These are phyloP conservation scores for Dimocarpus longan DNA, from an alignment of 345 rosid species.

Conservation along the genomic window DNA sequence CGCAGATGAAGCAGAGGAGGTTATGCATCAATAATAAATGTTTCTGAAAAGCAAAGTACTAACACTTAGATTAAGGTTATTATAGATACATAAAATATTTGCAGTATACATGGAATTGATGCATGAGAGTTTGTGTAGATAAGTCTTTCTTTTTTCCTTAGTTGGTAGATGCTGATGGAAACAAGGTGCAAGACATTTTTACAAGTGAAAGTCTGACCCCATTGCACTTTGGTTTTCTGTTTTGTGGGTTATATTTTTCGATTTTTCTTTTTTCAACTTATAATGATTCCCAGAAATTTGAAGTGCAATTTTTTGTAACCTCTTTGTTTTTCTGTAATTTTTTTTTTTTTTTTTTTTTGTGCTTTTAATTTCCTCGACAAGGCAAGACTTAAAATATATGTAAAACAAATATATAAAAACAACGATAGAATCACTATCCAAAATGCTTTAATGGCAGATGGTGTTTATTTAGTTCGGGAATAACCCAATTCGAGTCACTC, in stretches of 20 bases:
- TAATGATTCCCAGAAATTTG: constrained; percentile 2
- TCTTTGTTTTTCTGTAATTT: background rate
- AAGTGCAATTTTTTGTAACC: constrained; percentile 23
- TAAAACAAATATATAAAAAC: no score
- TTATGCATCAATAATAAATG: constrained; percentile 25
- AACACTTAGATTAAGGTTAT: constrained; percentile 14
- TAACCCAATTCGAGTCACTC: no score
- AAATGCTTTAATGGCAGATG: no score
- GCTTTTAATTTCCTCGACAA: no score
- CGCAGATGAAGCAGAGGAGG: constrained; percentile 49
- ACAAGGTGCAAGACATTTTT: constrained; percentile 10
- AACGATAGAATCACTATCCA: no score
- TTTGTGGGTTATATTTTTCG: constrained; percentile 12
- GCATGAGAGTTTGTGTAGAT: constrained; percentile 20
- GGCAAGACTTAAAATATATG: no score
- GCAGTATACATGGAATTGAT: background rate
- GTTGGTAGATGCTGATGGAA: constrained; percentile 25
- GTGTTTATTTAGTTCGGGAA: no score
- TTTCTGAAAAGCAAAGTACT: background rate
- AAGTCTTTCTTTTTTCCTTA: background rate
- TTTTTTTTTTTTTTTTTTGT: background rate
- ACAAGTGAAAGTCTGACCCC: constrained; percentile 26
- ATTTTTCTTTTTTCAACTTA: constrained; percentile 9
- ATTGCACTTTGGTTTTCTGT: constrained; percentile 8
- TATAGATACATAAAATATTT: background rate